Evolutionary conservation across 345 rosid genomes (phyloP).

Genomic region (Salix caprea): DNA sequence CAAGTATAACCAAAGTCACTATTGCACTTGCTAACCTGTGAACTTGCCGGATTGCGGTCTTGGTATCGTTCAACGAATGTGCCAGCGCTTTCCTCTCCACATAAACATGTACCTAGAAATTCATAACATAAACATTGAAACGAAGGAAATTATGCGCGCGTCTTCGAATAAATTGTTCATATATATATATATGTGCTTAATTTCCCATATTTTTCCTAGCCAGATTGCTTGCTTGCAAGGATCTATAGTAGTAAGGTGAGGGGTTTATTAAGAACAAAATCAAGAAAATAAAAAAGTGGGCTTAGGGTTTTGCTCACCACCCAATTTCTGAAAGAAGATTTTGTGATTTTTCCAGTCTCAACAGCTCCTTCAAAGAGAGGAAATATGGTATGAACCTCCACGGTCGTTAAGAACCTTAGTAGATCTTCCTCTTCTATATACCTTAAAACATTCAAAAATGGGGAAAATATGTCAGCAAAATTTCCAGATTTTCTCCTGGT

Average conservation of each 20-base stretch:
- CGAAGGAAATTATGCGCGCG: too few species aligned
- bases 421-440: slow-evolving; percentile 50
- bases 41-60: slow-evolving; percentile 68
- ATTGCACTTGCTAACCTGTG: slow-evolving; percentile 71
- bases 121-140: neutral
- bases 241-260: too few species aligned
- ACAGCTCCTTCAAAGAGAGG: slow-evolving; percentile 53
- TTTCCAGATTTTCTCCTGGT: too few species aligned
- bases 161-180: too few species aligned
- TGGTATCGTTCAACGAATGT: slow-evolving; percentile 67
- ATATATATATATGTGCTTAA: too few species aligned
- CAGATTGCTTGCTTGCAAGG: too few species aligned
- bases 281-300: neutral
- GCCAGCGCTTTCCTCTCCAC: slow-evolving; percentile 69
- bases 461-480: neutral
- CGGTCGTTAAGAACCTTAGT: slow-evolving; percentile 36
- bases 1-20: slow-evolving; percentile 41
- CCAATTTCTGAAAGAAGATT: slow-evolving; percentile 49
- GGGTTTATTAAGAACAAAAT: neutral
- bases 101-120: slow-evolving; percentile 55
- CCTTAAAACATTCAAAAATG: slow-evolving; percentile 15
- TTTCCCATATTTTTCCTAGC: too few species aligned
- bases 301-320: slow-evolving; percentile 29
- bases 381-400: slow-evolving; percentile 39
- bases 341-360: slow-evolving; percentile 44